Conservation (phyloP, 805 yeast species). For the Wickerhamomyces xylosicus region DNA sequence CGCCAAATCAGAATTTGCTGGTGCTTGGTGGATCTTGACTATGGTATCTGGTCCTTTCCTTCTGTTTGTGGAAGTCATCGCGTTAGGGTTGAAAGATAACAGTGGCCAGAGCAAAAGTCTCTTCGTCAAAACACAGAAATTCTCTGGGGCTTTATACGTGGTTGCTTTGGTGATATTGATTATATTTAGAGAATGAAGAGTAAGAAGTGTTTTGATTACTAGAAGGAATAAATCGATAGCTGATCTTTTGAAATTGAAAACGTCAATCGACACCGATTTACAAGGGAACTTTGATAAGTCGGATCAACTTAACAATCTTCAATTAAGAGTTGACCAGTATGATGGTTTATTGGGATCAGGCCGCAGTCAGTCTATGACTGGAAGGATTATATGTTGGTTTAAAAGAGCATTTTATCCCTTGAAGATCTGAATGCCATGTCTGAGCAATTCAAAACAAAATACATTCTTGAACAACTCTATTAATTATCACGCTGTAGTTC, state of each 20-base stretch:
- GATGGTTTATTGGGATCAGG: conserved; percentile 5
- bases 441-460: too few species aligned
- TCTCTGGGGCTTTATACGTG: conserved; percentile 40
- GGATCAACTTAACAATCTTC: conserved; percentile 1
- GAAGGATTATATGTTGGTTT: too few species aligned
- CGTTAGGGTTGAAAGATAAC: conserved; percentile 31
- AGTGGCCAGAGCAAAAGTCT: conserved; percentile 23
- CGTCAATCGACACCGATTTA: conserved; percentile 1
- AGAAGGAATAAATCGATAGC: neutral
- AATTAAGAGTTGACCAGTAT: conserved; percentile 1
- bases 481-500: too few species aligned
- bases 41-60: conserved; percentile 23
- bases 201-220: conserved; percentile 22
- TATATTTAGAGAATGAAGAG: conserved; percentile 39
- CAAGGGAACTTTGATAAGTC: too few species aligned
- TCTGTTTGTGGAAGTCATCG: conserved; percentile 46
- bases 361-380: too few species aligned
- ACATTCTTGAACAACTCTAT: too few species aligned
- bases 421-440: too few species aligned
- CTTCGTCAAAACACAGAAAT: conserved; percentile 47
- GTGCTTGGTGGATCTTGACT: conserved; percentile 30
- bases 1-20: conserved; percentile 24
- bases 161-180: conserved; percentile 30
- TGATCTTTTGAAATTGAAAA: neutral
- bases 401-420: too few species aligned